Percentiles rank a stretch among this genome's conserved stretches.
Conservation (phyloP, 2,329 filamentous ascomycete genomes). For the Neonectria punicea region DNA sequence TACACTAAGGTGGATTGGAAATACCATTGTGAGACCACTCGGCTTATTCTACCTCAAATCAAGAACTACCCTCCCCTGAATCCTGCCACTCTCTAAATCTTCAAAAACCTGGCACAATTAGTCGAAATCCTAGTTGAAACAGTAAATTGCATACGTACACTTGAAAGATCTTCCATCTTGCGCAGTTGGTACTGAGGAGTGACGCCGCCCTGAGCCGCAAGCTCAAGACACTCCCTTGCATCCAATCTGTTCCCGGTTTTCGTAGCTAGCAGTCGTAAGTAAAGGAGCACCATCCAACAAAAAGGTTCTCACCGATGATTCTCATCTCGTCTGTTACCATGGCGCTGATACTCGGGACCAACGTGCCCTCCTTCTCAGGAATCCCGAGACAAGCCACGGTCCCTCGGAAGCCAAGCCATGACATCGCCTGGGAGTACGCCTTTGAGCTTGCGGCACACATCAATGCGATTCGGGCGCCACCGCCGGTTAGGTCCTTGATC, state of each 20-base stretch:
- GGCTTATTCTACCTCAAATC: slow-evolving; percentile 4
- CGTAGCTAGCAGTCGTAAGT: slow-evolving; percentile 1
- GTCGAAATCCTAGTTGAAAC: background rate
- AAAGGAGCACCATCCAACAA: too few species aligned
- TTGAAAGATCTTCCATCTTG: slow-evolving; percentile 12
- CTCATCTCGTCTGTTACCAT: slow-evolving; percentile 15
- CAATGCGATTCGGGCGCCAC: slow-evolving; percentile 32
- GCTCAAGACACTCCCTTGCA: slow-evolving; percentile 16
- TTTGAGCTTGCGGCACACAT: slow-evolving; percentile 38
- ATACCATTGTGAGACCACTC: background rate
- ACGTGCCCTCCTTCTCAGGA: slow-evolving; percentile 14
- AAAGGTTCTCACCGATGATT: slow-evolving; percentile 7
- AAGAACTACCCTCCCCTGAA: slow-evolving; percentile 16
- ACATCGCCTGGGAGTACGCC: slow-evolving; percentile 37
- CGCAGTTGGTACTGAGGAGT: slow-evolving; percentile 14
- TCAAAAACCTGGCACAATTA: slow-evolving; percentile 4
- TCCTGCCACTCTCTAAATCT: slow-evolving; percentile 16
- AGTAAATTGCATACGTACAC: background rate
- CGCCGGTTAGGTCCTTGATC: slow-evolving; percentile 28
- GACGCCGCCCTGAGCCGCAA: slow-evolving; percentile 9
- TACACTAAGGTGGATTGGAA: background rate
- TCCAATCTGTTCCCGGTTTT: slow-evolving; percentile 21
- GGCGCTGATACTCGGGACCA: slow-evolving; percentile 2
- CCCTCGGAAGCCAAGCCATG: slow-evolving; percentile 41
- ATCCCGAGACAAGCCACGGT: slow-evolving; percentile 43